Percentiles rank a stretch among this genome's conserved stretches.
Evolutionary conservation across 2,329 filamentous ascomycete genomes (phyloP).

Genomic region (Pseudogymnoascus sp.): DNA sequence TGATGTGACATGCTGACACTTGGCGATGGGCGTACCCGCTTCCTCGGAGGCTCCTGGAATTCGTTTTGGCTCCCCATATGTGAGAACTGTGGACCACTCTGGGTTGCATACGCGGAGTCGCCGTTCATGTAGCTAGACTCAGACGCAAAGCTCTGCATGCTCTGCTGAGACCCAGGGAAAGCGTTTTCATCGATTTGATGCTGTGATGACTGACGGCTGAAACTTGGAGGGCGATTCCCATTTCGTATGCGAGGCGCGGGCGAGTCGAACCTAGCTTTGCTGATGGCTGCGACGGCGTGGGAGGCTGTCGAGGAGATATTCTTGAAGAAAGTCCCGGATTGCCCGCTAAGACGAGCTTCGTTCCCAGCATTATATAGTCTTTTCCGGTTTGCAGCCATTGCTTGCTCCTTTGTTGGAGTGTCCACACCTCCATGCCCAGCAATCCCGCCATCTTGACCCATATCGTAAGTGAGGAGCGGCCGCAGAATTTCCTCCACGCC

Average conservation of each 20-base stretch:
- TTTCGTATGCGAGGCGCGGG: conserved; percentile 60
- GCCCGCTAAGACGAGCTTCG: conserved; percentile 58
- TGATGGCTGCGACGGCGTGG: conserved; percentile 90
- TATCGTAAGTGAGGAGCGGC: conserved; percentile 71
- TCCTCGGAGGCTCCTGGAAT: conserved; percentile 68
- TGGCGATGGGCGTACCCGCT: conserved; percentile 57
- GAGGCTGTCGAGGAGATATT: conserved; percentile 92
- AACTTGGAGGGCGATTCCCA: conserved; percentile 58
- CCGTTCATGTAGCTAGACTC: conserved; percentile 61
- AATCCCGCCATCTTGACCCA: conserved; percentile 64
- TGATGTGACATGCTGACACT: conserved; percentile 39
- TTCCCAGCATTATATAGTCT: conserved; percentile 73
- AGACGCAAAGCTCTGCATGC: conserved; percentile 61
- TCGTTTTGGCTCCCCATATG: conserved; percentile 35
- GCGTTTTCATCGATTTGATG: conserved; percentile 50
- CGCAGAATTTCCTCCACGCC: conserved; percentile 68
- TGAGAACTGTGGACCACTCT: conserved; percentile 32
- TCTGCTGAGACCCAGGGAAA: conserved; percentile 73
- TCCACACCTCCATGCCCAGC: conserved; percentile 71
- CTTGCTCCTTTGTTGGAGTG: conserved; percentile 96
- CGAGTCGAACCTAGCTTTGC: conserved; percentile 89
- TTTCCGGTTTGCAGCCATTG: conserved; percentile 92
- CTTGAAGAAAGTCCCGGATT: conserved; percentile 87
- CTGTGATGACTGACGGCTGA: conserved; percentile 63
- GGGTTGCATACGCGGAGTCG: conserved; percentile 62